Percentiles rank a stretch among this genome's conserved stretches.
Conservation (phyloP, 2,329 filamentous ascomycete species). For the Curvularia verruculosa region DNA sequence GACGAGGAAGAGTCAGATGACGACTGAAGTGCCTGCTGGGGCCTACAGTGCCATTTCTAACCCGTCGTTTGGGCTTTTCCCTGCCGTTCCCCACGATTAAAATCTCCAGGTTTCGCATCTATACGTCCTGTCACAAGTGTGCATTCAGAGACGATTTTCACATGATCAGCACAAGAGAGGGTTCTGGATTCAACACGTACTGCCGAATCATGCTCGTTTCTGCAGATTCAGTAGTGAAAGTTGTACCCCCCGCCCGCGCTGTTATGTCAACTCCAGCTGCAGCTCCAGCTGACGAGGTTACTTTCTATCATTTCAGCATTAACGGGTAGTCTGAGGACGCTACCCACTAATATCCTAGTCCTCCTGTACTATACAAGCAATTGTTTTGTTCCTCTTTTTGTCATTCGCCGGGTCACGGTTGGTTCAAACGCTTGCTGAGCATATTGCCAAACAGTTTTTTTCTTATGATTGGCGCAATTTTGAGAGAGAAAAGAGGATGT, state of each 20-base stretch:
- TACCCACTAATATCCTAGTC: neutral
- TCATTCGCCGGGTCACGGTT: neutral
- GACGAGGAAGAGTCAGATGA: slow-evolving; percentile 28
- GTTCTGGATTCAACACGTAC: neutral
- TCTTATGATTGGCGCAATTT: neutral
- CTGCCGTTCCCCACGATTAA: slow-evolving; percentile 1
- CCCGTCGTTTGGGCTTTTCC: slow-evolving; percentile 11
- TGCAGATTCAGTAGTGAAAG: neutral
- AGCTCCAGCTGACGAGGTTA: no score
- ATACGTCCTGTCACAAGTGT: neutral
- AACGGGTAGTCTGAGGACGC: neutral
- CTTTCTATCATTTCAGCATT: neutral
- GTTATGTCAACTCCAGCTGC: neutral
- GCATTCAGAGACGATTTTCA: neutral
- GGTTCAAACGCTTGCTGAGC: neutral
- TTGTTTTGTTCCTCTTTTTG: neutral
- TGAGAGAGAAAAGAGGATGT: neutral
- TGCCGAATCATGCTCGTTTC: neutral
- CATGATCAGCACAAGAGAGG: neutral
- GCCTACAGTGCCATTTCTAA: slow-evolving; percentile 2
- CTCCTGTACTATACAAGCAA: neutral
- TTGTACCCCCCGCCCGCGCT: neutral
- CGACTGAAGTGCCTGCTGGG: slow-evolving; percentile 14
- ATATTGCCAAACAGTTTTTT: neutral
- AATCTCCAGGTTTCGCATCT: neutral